Evolutionary conservation across 129 eudicot genomes (phyloP), one percentile per base, ranked within the genome.

Genomic region (carrot (Daucus carota)): DNA sequence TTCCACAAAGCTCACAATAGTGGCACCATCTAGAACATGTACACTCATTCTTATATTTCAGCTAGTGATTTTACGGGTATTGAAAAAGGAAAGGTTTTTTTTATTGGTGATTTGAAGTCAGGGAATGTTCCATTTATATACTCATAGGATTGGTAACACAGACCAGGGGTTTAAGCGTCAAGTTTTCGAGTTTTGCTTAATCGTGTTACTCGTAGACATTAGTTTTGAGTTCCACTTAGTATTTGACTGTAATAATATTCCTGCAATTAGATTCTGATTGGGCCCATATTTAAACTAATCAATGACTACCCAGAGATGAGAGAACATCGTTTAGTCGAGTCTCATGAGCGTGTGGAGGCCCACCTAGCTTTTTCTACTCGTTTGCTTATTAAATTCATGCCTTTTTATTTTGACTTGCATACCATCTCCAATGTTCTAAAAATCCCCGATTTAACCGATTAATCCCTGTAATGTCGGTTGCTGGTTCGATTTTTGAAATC

Each of bases 1-100:
- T 66, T 66, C 72, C 72, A 66, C 72, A 66, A 66, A 66, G 8
- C 72, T 66, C 72, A 66, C 26, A 66, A 66, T 66, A 7, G 72
- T 66, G 22, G 72, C 42, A 33, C 72, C 42, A 66, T 66, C 72
- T 16, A 66, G 33, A 18, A 66, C 41, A 16, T 32, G 42, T 7
- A 66, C 72, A 66, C 72, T 66, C 44, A 66, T 66, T 66, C 8
- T 66, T 33, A 33, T 15, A 8, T 13, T 66, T 6, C 3, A 18
- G n/a, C 5, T 8, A 15, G 12, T 5, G 13, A 33, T 66, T 1
- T 7, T 15, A 66, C 41, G 32, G 20, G n/a, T 0, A 33, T 15
- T 5, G 8, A 14, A 65, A 28, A 65, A 15, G 24, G 24, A 33
- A 66, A 17, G 41, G 3, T 28, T 62, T 62, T 20, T 24, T 57